Evolutionary conservation across 2,329 filamentous ascomycete species (phyloP).

Genomic region (Nemania diffusa): DNA sequence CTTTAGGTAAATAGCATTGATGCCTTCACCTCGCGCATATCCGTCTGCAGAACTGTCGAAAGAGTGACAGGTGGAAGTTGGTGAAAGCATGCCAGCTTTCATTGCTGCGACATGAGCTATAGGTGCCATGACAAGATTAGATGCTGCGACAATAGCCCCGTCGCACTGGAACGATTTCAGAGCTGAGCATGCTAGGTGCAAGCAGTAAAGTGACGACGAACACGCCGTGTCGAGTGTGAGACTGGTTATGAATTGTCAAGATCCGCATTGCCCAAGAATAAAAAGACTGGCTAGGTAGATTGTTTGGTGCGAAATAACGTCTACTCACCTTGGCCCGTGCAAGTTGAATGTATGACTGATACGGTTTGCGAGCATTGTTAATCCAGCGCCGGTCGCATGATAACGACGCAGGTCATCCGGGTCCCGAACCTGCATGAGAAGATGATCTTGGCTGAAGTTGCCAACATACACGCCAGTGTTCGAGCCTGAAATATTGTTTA

Average conservation of each 20-base stretch:
- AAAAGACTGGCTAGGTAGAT: no score
- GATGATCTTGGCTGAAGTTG: slow-evolving; percentile 43
- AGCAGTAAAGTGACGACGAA: slow-evolving; percentile 48
- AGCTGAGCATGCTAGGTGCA: slow-evolving; percentile 42
- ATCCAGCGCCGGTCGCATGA: slow-evolving; percentile 25
- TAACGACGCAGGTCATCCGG: slow-evolving; percentile 30
- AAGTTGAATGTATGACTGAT: slow-evolving; percentile 48
- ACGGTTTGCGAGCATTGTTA: slow-evolving; percentile 38
- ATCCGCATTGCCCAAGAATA: no score
- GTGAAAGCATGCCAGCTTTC: slow-evolving; percentile 39
- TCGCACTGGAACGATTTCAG: slow-evolving; percentile 37
- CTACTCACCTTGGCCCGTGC: slow-evolving; percentile 50
- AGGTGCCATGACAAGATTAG: slow-evolving; percentile 45
- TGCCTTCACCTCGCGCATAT: slow-evolving; percentile 40
- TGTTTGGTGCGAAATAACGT: no score
- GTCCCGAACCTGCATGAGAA: slow-evolving; percentile 28
- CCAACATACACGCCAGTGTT: slow-evolving; percentile 47
- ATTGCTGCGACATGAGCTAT: slow-evolving; percentile 8
- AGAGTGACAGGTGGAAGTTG: slow-evolving; percentile 34
- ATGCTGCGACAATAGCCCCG: slow-evolving; percentile 45
- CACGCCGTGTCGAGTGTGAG: slow-evolving; percentile 53
- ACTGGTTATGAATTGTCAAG: no score
- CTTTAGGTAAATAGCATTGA: slow-evolving; percentile 39
- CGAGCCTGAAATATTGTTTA: slow-evolving; percentile 33
- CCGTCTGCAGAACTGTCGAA: slow-evolving; percentile 41